phyloP scores from a whole-genome alignment of 352 stramenopile species.

The Elongisporangium prolatum region DNA sequence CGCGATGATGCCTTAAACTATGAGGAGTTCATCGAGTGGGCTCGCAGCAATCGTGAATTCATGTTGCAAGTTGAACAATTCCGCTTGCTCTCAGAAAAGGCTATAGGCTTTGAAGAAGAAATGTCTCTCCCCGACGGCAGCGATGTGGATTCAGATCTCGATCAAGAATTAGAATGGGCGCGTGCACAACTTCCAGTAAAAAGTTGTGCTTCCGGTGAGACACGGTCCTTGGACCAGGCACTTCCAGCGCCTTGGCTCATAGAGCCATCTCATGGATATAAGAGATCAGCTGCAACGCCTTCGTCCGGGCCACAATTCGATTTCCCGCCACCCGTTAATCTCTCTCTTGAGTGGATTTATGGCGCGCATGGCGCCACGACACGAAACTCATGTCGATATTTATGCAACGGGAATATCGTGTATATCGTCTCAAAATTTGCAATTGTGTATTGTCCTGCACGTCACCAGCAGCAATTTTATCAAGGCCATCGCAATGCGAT shows the following conservation, averaged over 20 bases:
- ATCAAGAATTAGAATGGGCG: conserved; percentile 21
- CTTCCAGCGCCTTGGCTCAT: conserved; percentile 42
- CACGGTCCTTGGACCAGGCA: conserved; percentile 14
- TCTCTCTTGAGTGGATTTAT: conserved; percentile 76
- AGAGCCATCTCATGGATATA: conserved; percentile 20
- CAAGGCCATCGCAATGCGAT: conserved; percentile 53
- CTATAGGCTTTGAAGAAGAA: conserved; percentile 54
- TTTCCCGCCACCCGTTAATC: conserved; percentile 52
- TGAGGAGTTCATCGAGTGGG: conserved; percentile 81
- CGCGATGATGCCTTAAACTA: conserved; percentile 43
- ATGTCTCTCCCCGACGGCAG: conserved; percentile 60
- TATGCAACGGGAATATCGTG: conserved; percentile 52
- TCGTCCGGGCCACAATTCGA: conserved; percentile 10
- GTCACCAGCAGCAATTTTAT: conserved; percentile 73
- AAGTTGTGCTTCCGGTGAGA: neutral
- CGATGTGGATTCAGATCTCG: conserved; percentile 74
- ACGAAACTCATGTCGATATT: conserved; percentile 44
- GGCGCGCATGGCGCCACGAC: conserved; percentile 40
- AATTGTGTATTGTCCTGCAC: conserved; percentile 56
- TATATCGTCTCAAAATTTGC: conserved; percentile 76
- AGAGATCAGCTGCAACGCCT: conserved; percentile 1
- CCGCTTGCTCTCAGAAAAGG: conserved; percentile 63
- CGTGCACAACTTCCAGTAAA: neutral
- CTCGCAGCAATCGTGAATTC: conserved; percentile 77
- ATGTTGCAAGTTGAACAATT: conserved; percentile 85